Percentiles rank a stretch among this genome's conserved stretches.
phyloP scores from a whole-genome alignment of 129 eudicot species.

The Dittrichia graveolens region DNA sequence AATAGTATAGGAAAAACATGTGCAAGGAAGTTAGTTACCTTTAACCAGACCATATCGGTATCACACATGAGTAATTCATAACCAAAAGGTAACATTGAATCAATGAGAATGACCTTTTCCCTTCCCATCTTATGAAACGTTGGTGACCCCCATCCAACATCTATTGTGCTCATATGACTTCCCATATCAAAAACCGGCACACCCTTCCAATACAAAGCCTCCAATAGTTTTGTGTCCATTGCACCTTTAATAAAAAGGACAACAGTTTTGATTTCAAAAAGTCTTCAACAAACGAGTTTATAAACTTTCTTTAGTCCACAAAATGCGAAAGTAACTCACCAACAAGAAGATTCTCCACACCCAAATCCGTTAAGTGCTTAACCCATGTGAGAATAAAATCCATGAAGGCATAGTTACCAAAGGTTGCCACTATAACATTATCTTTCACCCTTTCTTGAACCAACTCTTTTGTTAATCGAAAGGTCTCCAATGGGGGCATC shows the following conservation, averaged over 20 bases:
- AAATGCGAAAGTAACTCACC: conserved; percentile 56
- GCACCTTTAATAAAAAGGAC: conserved; percentile 56
- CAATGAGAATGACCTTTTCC: conserved; percentile 86
- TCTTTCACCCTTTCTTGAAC: conserved; percentile 82
- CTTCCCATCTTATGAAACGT: conserved; percentile 98
- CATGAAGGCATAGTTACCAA: conserved; percentile 98
- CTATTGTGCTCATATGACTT: conserved; percentile 95
- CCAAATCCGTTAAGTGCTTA: conserved; percentile 86
- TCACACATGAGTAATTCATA: conserved; percentile 95
- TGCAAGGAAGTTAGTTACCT: conserved; percentile 54
- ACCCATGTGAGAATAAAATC: conserved; percentile 98
- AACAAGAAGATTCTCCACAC: conserved; percentile 81
- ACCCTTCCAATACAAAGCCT: conserved; percentile 97
- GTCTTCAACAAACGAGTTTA: not conserved
- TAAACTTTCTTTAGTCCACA: not conserved
- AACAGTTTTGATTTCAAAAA: not conserved
- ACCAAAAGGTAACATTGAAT: conserved; percentile 83
- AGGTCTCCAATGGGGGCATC: conserved; percentile 76
- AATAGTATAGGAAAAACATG: conserved; percentile 4
- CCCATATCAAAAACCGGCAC: conserved; percentile 99
- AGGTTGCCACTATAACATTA: conserved; percentile 77
- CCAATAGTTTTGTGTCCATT: conserved; percentile 92
- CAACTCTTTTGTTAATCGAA: conserved; percentile 75
- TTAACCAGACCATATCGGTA: conserved; percentile 98
- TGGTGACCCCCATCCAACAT: conserved; percentile 97